Evolutionary conservation across 805 yeast genomes (phyloP).

Genomic region (Yarrowia porcina): DNA sequence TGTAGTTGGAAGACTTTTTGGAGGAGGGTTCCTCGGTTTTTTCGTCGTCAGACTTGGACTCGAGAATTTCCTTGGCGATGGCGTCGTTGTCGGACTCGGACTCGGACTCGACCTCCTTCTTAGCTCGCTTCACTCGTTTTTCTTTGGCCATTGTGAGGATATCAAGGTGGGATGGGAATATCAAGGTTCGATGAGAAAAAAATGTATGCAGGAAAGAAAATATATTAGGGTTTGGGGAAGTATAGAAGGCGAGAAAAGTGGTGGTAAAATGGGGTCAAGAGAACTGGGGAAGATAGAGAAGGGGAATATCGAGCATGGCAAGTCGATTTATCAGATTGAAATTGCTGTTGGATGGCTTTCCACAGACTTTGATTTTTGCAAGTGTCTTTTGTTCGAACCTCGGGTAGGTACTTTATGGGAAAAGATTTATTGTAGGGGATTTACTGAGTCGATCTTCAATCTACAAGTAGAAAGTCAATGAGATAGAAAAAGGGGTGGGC

Average conservation of each 20-base stretch:
- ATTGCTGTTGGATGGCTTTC: too few species aligned
- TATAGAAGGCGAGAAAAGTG: neutral
- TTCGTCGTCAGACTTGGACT: conserved; percentile 21
- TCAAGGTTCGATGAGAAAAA: conserved; percentile 19
- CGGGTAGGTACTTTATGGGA: neutral
- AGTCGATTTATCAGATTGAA: too few species aligned
- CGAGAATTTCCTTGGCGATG: conserved; percentile 9
- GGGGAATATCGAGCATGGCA: too few species aligned
- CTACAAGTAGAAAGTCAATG: too few species aligned
- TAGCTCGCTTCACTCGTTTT: conserved; percentile 7
- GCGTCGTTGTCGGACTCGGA: conserved; percentile 5
- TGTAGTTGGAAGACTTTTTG: too few species aligned
- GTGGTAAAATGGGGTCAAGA: neutral
- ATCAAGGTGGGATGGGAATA: neutral
- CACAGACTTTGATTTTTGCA: neutral
- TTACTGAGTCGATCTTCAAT: too few species aligned
- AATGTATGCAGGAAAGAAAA: neutral
- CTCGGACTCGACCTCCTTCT: conserved; percentile 1
- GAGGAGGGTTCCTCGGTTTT: too few species aligned
- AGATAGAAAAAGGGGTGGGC: too few species aligned
- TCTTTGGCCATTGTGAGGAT: neutral
- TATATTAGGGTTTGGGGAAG: neutral
- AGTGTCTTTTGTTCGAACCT: neutral
- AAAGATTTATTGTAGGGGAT: too few species aligned
- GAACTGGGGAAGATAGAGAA: too few species aligned